Base-by-base conservation (phyloP, 768 basidiomycete species). In the Russula vinacea region DNA sequence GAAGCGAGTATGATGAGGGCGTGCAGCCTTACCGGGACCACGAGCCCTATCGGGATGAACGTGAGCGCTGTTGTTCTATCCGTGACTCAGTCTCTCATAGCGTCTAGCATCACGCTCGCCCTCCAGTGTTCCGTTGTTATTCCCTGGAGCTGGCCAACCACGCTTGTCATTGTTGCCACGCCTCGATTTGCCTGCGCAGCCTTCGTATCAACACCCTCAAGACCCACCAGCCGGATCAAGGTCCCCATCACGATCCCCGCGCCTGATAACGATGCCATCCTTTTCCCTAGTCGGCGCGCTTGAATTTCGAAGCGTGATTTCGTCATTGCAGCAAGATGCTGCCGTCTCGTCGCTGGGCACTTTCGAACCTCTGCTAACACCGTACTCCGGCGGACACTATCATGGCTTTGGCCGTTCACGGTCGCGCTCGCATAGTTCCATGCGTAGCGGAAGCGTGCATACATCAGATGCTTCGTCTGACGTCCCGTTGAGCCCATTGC, bases 241-340 rank as follows among this genome's bases (percentile, higher is more conserved):
- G 29, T 61, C 88, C 1, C 82, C 84, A 7, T 67, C 73, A 54
- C 67, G 73, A 69, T 64, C 79, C 26, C 64, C 77, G 67, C 74
- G 75, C 26, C 74, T 78, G 42, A 73, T 75, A 11, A 83, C 84
- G 65, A 82, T 92, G 75, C 90, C 89, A 3, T 91, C 89, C 0
- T 93, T 93, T 70, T 98, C 96, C 3, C 83, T 99, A 2, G 84
- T 98, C 5, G 93, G 96, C 10, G 97, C 97, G 0, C 83, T 99
- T 50, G 97, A 99, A 74, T 99, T 99, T 76, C 83, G 94, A 19
- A 88, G 94, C 64, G 90, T 98, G 26, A 89, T 99, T 24, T 81
- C 89, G 13, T 87, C 89, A 0, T 79, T 99, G 26, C 84, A 86
- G 67, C 80, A 80, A 55, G 85, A 94, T 70, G 87, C 88, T 11